phyloP scores from a whole-genome alignment of 2,329 filamentous ascomycete genomes.

The Sporothrix humicola region DNA sequence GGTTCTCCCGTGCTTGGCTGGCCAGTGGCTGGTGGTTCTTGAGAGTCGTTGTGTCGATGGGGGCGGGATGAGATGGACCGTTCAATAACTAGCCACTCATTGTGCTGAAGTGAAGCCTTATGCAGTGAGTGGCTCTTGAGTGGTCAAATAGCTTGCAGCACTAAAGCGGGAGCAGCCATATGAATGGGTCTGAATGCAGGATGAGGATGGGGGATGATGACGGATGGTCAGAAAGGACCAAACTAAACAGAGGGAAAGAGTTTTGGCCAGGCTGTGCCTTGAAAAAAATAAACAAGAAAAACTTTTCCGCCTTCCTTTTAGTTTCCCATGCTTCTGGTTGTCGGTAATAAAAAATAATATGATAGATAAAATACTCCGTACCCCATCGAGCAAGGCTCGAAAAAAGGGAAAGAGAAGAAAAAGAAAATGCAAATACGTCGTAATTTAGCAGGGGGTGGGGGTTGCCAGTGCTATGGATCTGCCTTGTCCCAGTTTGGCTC shows the following conservation, averaged over 20 bases:
- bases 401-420: constrained; percentile 27
- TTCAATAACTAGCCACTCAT: constrained; percentile 48
- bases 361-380: constrained; percentile 26
- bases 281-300: not conserved
- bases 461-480: constrained; percentile 32
- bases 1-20: constrained; percentile 35
- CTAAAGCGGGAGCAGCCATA: constrained; percentile 40
- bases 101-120: constrained; percentile 45
- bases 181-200: constrained; percentile 19
- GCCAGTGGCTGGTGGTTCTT: constrained; percentile 42
- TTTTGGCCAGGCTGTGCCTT: not conserved
- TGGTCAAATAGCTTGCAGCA: constrained; percentile 41
- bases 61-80: constrained; percentile 42
- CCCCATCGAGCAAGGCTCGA: constrained; percentile 14
- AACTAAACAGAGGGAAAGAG: not conserved
- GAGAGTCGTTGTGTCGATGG: constrained; percentile 40
- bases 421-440: constrained; percentile 16
- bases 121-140: constrained; percentile 47
- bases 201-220: not conserved
- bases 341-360: constrained; percentile 17
- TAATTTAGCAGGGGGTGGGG: constrained; percentile 26
- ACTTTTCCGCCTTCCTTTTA: constrained; percentile 1
- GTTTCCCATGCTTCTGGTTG: constrained; percentile 25
- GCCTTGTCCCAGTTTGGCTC: constrained; percentile 29
- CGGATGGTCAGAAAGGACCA: not conserved